Evolutionary conservation across 176 grass and related monocot species (phyloP).

Genomic region (Aegilops sharonensis): DNA sequence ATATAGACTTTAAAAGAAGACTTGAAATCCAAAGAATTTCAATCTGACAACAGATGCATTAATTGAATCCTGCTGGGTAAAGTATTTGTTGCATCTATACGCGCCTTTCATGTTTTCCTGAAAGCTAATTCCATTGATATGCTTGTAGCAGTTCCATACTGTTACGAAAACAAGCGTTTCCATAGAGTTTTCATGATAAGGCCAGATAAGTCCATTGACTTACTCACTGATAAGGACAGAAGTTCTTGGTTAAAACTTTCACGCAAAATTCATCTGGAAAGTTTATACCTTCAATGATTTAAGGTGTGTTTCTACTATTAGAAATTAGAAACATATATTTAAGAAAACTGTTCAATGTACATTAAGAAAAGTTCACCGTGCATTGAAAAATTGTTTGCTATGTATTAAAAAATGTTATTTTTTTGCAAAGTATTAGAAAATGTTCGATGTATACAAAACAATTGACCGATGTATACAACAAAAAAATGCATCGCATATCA

Average conservation of each 20-base stretch:
- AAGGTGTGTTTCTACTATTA: constrained; percentile 9
- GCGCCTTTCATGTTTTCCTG: neutral
- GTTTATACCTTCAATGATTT: constrained; percentile 13
- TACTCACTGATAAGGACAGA: neutral
- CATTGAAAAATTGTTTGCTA: too few relatives aligned
- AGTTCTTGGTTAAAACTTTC: constrained; percentile 2
- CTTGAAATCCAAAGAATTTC: constrained; percentile 28
- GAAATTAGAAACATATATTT: too few relatives aligned
- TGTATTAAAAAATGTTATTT: too few relatives aligned
- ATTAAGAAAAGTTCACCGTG: too few relatives aligned
- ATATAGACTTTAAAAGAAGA: constrained; percentile 61
- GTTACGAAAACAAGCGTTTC: too few relatives aligned
- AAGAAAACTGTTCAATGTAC: too few relatives aligned
- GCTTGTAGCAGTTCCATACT: too few relatives aligned
- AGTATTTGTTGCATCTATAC: constrained; percentile 40
- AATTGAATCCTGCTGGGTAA: constrained; percentile 75
- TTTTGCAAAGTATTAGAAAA: too few relatives aligned
- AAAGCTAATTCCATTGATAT: neutral
- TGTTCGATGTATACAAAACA: too few relatives aligned
- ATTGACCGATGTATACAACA: too few relatives aligned
- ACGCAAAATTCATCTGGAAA: neutral
- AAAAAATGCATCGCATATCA: too few relatives aligned
- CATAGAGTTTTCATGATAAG: neutral
- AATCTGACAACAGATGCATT: constrained; percentile 23
- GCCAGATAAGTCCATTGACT: neutral